Evolutionary conservation across 2,329 filamentous ascomycete genomes (phyloP).

Genomic region (Pyricularia sp.): DNA sequence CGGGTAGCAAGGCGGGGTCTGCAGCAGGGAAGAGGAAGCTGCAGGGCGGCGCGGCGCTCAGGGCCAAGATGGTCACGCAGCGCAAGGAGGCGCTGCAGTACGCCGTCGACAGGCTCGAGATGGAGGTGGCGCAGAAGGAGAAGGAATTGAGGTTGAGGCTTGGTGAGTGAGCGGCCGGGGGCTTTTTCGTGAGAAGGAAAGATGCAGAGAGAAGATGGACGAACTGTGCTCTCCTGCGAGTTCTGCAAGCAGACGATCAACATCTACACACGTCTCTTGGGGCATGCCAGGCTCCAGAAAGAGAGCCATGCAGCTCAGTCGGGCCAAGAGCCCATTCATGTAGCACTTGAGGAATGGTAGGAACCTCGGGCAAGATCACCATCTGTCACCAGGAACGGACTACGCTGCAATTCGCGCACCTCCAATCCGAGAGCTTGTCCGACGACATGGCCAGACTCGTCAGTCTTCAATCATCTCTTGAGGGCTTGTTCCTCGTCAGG

Average conservation of each 20-base stretch:
- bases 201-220: not conserved
- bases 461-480: not conserved
- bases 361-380: not conserved
- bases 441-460: not conserved
- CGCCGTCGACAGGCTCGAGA: constrained; percentile 73
- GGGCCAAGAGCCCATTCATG: not conserved
- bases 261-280: not conserved
- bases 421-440: not conserved
- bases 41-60: constrained; percentile 41
- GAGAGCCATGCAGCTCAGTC: not conserved
- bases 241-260: not conserved
- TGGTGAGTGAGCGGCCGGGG: constrained; percentile 23
- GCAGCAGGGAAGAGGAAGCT: constrained; percentile 27
- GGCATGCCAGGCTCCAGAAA: not conserved
- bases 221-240: not conserved
- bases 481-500: no score
- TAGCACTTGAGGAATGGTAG: not conserved
- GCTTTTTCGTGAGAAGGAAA: not conserved
- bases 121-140: constrained; percentile 74
- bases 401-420: not conserved
- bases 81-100: constrained; percentile 82
- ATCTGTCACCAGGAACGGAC: not conserved
- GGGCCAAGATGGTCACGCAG: constrained; percentile 56
- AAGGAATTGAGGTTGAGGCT: constrained; percentile 45
- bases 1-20: constrained; percentile 7